These are phyloP conservation scores for Ploettnerulaceae sp. DNA, from an alignment of 2,329 filamentous ascomycete species.

Conservation along the genomic window DNA sequence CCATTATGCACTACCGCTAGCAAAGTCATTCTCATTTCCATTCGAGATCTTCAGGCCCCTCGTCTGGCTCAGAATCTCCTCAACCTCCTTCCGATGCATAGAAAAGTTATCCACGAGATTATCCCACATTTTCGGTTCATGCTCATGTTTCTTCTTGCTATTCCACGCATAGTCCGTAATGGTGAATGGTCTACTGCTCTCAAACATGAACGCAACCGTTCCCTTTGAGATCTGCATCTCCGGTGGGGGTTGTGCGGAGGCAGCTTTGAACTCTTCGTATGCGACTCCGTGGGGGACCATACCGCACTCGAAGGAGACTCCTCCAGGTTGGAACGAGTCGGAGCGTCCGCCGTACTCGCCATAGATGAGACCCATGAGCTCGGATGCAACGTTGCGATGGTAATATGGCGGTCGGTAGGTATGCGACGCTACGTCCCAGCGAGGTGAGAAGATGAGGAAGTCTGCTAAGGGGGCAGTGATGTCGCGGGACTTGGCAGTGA, in stretches of 20 bases:
- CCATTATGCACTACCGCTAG: not conserved
- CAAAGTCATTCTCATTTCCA: slow-evolving; percentile 13
- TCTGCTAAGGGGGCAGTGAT: slow-evolving; percentile 55
- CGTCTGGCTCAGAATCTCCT: slow-evolving; percentile 37
- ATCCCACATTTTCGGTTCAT: slow-evolving; percentile 50
- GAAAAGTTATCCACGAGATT: slow-evolving; percentile 49
- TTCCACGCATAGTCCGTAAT: slow-evolving; percentile 51
- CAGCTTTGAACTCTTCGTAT: slow-evolving; percentile 42
- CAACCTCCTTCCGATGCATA: slow-evolving; percentile 42
- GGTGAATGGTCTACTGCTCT: slow-evolving; percentile 48
- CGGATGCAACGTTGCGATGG: slow-evolving; percentile 48
- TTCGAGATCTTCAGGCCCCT: slow-evolving; percentile 17
- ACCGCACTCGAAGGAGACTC: slow-evolving; percentile 39
- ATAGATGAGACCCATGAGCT: slow-evolving; percentile 43
- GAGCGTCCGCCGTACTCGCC: slow-evolving; percentile 55
- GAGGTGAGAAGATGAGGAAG: slow-evolving; percentile 63
- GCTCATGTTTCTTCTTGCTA: slow-evolving; percentile 38
- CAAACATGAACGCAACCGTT: slow-evolving; percentile 49
- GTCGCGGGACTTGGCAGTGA: slow-evolving; percentile 53
- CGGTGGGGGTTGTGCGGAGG: slow-evolving; percentile 43
- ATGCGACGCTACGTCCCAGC: slow-evolving; percentile 58
- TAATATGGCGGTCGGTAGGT: slow-evolving; percentile 57
- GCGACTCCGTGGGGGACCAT: slow-evolving; percentile 47
- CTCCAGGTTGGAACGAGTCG: slow-evolving; percentile 54
- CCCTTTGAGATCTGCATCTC: slow-evolving; percentile 43